Base-by-base conservation (phyloP, 2,329 filamentous ascomycete genomes). In the Diplodia scrobiculata region DNA sequence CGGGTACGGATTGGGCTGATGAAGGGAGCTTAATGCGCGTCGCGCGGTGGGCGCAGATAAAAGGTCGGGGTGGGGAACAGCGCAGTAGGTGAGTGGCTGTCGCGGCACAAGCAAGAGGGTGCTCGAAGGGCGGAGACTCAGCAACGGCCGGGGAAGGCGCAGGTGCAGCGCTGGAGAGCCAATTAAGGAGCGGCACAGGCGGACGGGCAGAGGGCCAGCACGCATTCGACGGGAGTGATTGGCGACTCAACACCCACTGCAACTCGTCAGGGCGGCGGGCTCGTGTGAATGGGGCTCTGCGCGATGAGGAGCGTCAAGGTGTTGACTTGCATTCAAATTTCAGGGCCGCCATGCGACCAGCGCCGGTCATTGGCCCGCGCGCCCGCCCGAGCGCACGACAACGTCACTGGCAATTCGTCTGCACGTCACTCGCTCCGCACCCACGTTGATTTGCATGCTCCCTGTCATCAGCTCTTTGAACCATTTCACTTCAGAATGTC, bases 241-340 rank as follows among this genome's bases (percentile, higher is more conserved):
- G 58, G 58, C 58, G 45, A 27, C 58, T 27, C 41, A 50, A 47
- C 58, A 62, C 58, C 58, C 58, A 62, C 58, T 17, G 41, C 27
- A 25, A 62, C 58, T 34, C 27, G 41, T 21, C 58, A 7, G 41
- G 45, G 29, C 58, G 50, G 50, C 50, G 48, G 48, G 50, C 48
- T 50, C 48, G 62, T 27, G 47, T 34, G 60, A 34, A 63, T 52
- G 60, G 45, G 60, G 47, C 32, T 52, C 60, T 63, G 25, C 47
- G 47, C 47, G 32, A 63, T 53, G 60, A 48, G 47, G 60, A 63
- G 47, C 34, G 60, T 53, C 27, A 27, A 63, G 60, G 50, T 63
- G 60, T 63, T 63, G 47, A 63, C 36, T 47, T 52, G 60, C 60
- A 52, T 63, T 63, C 60, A 63, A 63, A 63, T 52, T 63, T 63